Base-by-base conservation (phyloP, 2,329 filamentous ascomycete genomes). In the Didymella exigua region DNA sequence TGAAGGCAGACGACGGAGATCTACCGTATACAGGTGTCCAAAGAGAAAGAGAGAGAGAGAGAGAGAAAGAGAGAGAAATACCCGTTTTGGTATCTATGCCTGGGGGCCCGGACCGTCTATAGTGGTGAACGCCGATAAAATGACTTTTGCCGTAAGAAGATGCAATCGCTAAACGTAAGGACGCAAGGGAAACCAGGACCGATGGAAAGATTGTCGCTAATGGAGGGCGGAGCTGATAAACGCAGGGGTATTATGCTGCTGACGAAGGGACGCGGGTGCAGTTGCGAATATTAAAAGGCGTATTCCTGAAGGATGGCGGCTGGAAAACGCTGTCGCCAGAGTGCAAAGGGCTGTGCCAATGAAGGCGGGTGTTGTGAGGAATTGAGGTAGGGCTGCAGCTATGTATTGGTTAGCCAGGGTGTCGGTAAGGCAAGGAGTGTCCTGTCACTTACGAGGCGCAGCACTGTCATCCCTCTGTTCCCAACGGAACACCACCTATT, bases 61-160 rank as follows among this genome's bases (percentile, higher is more conserved):
- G 50, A 61, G 57, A n/a, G 18, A 37, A 16, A 24, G 36, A 58
- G 52, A 61, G 60, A 60, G 67, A 41, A 67, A 60, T 65, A 36
- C 58, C 71, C 68, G 62, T 67, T 75, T 74, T 75, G 71, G 66
- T 76, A 75, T 76, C 71, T 68, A 67, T 74, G 72, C 72, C 72
- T 73, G 72, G 66, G 41, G 52, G 72, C 72, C 70, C 50, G 61
- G 65, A 70, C 71, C 63, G 64, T 76, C 73, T 75, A 75, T 68
- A 63, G 66, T 56, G 44, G 66, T 57, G 40, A 76, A 75, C 73
- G 73, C 72, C 73, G 66, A 56, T 44, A 52, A 64, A 69, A 59
- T 53, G 63, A 66, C 67, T 69, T 73, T 70, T 66, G 60, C 63
- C 62, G 64, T 63, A 73, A 74, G 61, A 65, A 70, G 64, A 72